Conservation (phyloP, 176 grass and related monocot genomes). For the Lolium rigidum region DNA sequence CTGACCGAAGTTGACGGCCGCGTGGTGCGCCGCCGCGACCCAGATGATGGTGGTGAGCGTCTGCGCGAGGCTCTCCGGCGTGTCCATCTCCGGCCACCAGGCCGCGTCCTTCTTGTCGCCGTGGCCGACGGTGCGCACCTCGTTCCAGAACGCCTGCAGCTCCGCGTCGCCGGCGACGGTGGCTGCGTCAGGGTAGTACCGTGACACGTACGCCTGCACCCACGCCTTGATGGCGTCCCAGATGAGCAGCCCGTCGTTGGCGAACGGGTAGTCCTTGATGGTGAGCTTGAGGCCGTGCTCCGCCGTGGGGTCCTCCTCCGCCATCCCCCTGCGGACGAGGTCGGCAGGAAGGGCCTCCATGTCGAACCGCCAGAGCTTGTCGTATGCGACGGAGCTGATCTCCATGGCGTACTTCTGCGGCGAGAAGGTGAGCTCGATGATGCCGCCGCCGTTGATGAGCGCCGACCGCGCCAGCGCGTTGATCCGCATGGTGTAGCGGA, state of each 20-base stretch:
- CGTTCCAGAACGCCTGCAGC: slow-evolving; percentile 76
- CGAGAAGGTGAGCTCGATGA: slow-evolving; percentile 80
- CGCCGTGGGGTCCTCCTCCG: slow-evolving; percentile 60
- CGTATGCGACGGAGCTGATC: slow-evolving; percentile 75
- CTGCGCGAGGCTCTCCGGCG: slow-evolving; percentile 46
- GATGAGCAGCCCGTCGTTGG: slow-evolving; percentile 76
- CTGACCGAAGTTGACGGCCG: slow-evolving; percentile 93
- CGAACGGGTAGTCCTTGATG: slow-evolving; percentile 86
- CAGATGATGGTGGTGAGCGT: slow-evolving; percentile 83
- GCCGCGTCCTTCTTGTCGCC: slow-evolving; percentile 74
- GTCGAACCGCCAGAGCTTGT: slow-evolving; percentile 82
- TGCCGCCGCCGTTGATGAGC: slow-evolving; percentile 68
- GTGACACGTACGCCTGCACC: slow-evolving; percentile 65
- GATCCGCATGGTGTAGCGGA: slow-evolving; percentile 87
- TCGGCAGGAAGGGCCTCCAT: slow-evolving; percentile 79
- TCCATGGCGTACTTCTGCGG: slow-evolving; percentile 73
- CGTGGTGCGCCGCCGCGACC: slow-evolving; percentile 88
- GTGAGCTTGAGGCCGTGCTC: slow-evolving; percentile 69
- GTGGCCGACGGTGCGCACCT: slow-evolving; percentile 69
- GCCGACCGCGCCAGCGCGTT: slow-evolving; percentile 63
- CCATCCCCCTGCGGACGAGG: slow-evolving; percentile 80
- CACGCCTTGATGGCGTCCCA: slow-evolving; percentile 79
- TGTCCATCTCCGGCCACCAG: slow-evolving; percentile 72
- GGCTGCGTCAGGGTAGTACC: slow-evolving; percentile 55
- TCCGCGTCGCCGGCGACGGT: slow-evolving; percentile 57